Evolutionary conservation across 2,329 filamentous ascomycete genomes (phyloP).

Genomic region (Trematosphaeria pertusa): DNA sequence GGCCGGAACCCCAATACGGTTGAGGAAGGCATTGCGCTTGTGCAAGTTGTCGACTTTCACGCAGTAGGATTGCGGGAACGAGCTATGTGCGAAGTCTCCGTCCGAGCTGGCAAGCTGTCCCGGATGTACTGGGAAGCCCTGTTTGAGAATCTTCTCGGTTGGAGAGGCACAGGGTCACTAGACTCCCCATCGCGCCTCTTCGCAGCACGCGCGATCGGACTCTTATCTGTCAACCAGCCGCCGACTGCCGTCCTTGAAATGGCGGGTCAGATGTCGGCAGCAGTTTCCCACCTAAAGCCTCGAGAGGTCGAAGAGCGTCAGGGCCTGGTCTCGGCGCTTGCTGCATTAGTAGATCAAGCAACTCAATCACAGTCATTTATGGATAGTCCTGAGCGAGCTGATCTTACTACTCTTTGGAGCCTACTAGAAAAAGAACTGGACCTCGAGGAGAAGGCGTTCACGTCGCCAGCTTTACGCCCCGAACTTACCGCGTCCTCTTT

Average conservation of each 20-base stretch:
- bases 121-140: conserved; percentile 71
- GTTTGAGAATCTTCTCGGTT: conserved; percentile 74
- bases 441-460: conserved; percentile 49
- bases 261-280: conserved; percentile 51
- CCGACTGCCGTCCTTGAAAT: conserved; percentile 47
- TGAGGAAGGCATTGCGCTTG: conserved; percentile 79
- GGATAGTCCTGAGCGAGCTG: neutral
- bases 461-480: conserved; percentile 59
- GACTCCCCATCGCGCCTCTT: conserved; percentile 76
- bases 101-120: conserved; percentile 71
- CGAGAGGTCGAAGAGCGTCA: conserved; percentile 75
- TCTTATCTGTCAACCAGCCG: conserved; percentile 54
- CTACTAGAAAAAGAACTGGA: conserved; percentile 40
- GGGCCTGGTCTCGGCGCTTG: conserved; percentile 67
- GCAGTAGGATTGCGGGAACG: conserved; percentile 85
- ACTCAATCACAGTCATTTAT: neutral
- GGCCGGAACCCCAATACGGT: conserved; percentile 90
- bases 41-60: conserved; percentile 93
- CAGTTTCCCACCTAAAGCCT: conserved; percentile 56
- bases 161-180: conserved; percentile 85
- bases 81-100: conserved; percentile 79
- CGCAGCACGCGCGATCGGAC: conserved; percentile 74
- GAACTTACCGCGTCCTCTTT: conserved; percentile 70
- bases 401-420: conserved; percentile 38
- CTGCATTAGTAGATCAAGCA: conserved; percentile 27